phyloP scores from a whole-genome alignment of 805 yeast genomes.

The Wickerhamiella sorbophila region DNA sequence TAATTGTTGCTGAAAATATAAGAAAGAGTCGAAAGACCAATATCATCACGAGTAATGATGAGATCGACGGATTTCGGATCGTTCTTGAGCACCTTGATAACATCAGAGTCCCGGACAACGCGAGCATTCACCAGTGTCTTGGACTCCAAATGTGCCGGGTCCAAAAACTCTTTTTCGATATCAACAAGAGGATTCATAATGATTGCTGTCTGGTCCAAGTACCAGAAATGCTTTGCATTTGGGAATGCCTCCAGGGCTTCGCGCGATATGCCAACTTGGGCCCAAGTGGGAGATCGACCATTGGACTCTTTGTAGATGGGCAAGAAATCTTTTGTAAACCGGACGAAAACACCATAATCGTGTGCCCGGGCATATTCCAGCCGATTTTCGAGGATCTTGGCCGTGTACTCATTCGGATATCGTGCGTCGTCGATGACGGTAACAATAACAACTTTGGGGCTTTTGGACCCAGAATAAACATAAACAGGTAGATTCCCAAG shows the following conservation, averaged over 20 bases:
- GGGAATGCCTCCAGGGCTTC: slow-evolving; percentile 95
- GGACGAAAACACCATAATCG: slow-evolving; percentile 66
- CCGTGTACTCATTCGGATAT: slow-evolving; percentile 46
- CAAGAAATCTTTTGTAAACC: slow-evolving; percentile 72
- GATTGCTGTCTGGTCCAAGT: slow-evolving; percentile 54
- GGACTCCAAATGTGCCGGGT: slow-evolving; percentile 45
- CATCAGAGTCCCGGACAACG: slow-evolving; percentile 32
- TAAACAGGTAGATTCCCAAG: slow-evolving; percentile 9
- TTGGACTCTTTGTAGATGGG: slow-evolving; percentile 14
- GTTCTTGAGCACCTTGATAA: slow-evolving; percentile 43
- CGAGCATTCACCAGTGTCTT: slow-evolving; percentile 59
- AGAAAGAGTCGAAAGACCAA: slow-evolving; percentile 51
- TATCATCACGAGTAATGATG: slow-evolving; percentile 54
- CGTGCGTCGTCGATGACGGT: slow-evolving; percentile 67
- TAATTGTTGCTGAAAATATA: slow-evolving; percentile 57
- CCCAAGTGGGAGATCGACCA: slow-evolving; percentile 36
- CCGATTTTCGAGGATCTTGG: slow-evolving; percentile 68
- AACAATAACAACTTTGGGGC: slow-evolving; percentile 46
- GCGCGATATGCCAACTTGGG: slow-evolving; percentile 46
- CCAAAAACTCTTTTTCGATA: slow-evolving; percentile 43
- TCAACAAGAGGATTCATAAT: slow-evolving; percentile 59
- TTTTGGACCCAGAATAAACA: slow-evolving; percentile 12
- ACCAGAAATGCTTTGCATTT: slow-evolving; percentile 81
- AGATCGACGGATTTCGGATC: slow-evolving; percentile 42
- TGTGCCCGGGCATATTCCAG: slow-evolving; percentile 76